These are phyloP conservation scores for Paramyrothecium sp. DNA, from an alignment of 2,329 filamentous ascomycete species.

Conservation along the genomic window DNA sequence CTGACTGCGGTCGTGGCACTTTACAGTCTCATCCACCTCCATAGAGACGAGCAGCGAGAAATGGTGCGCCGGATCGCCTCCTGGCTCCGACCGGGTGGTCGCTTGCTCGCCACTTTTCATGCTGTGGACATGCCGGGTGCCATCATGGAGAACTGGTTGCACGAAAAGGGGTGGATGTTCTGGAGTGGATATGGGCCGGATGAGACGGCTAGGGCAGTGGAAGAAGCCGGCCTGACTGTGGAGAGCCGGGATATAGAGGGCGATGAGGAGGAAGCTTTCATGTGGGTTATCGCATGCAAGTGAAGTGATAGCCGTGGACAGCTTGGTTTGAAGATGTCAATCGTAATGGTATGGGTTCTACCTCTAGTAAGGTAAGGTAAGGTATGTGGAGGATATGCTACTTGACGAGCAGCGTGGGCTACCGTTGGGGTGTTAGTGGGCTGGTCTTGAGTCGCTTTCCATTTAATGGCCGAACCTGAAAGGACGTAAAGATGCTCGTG, in stretches of 20 bases:
- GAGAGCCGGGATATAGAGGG: conserved; percentile 25
- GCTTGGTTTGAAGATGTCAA: no score
- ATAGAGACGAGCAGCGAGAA: conserved; percentile 44
- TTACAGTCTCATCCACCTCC: conserved; percentile 56
- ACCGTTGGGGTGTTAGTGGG: no score
- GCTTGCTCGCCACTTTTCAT: conserved; percentile 46
- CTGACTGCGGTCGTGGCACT: conserved; percentile 51
- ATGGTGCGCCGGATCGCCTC: conserved; percentile 39
- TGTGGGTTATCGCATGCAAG: conserved; percentile 39
- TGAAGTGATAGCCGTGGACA: no score
- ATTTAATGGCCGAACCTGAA: no score
- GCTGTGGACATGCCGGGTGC: conserved; percentile 21
- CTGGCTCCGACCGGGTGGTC: conserved; percentile 53
- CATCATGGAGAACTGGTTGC: conserved; percentile 34
- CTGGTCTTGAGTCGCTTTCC: no score
- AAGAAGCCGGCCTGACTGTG: conserved; percentile 29
- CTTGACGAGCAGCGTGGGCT: no score
- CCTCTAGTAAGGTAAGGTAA: no score
- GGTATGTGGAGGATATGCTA: no score
- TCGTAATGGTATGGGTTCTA: no score
- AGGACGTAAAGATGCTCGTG: no score
- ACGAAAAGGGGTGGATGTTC: conserved; percentile 40
- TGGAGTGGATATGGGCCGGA: conserved; percentile 39
- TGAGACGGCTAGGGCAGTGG: conserved; percentile 25
- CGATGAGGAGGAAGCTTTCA: conserved; percentile 29